These are phyloP conservation scores for Phylloporus sp. DNA, from an alignment of 768 basidiomycete species.

Conservation along the genomic window DNA sequence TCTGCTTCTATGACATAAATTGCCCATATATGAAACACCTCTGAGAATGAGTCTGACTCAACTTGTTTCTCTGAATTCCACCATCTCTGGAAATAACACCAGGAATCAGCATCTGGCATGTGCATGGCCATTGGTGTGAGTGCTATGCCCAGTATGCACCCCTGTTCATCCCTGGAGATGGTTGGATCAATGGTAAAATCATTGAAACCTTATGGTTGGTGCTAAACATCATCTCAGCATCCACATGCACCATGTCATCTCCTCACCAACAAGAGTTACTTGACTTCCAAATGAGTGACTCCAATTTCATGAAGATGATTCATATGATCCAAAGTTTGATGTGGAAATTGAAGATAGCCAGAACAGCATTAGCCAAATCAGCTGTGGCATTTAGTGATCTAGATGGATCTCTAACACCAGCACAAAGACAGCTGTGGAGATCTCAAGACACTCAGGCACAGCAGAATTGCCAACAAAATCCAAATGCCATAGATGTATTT, in stretches of 20 bases:
- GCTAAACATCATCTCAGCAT: background rate
- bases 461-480: too few species aligned
- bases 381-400: too few species aligned
- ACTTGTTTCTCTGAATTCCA: background rate
- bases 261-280: background rate
- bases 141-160: slow-evolving; percentile 14
- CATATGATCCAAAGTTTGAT: background rate
- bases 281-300: slow-evolving; percentile 8
- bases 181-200: slow-evolving; percentile 3
- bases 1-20: slow-evolving; percentile 5
- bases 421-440: too few species aligned
- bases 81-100: background rate
- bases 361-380: too few species aligned
- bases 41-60: rapidly evolving
- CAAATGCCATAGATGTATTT: too few species aligned
- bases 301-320: slow-evolving; percentile 6
- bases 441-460: too few species aligned
- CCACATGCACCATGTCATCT: background rate
- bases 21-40: slow-evolving; percentile 10
- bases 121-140: slow-evolving; percentile 21
- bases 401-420: too few species aligned
- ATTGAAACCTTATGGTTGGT: slow-evolving; percentile 4
- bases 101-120: slow-evolving; percentile 24
- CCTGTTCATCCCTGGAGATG: background rate
- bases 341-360: too few species aligned